A percentile compares a stretch with the other conserved stretches of the same genome.
phyloP scores from a whole-genome alignment of 345 rosid species.

The Citrus glauca region DNA sequence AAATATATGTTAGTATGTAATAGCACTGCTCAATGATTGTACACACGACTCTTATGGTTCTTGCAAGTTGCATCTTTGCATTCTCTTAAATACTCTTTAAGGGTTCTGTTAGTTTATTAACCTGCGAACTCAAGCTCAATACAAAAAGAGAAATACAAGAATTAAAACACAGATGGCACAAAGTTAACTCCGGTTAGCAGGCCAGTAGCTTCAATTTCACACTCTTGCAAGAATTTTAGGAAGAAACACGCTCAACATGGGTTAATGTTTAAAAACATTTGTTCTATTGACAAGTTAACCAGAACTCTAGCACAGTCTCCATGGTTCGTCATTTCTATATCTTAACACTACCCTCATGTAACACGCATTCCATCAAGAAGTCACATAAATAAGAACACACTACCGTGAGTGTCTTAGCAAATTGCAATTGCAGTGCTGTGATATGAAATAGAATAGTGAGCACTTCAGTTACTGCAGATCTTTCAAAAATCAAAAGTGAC shows the following conservation, averaged over 20 bases:
- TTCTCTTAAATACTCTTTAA: neutral
- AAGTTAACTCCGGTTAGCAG: neutral
- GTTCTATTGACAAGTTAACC: neutral
- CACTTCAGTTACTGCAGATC: no score
- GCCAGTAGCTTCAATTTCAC: neutral
- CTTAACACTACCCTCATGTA: neutral
- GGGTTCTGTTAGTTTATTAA: neutral
- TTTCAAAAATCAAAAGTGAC: no score
- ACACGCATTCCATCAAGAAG: neutral
- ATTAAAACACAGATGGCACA: neutral
- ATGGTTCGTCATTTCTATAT: neutral
- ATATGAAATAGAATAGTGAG: no score
- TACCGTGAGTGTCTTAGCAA: no score
- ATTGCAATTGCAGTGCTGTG: no score
- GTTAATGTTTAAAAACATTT: neutral
- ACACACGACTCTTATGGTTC: no score
- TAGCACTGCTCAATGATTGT: constrained; percentile 7
- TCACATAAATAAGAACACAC: neutral
- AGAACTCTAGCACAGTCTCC: neutral
- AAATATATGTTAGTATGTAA: constrained; percentile 31
- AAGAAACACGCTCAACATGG: neutral
- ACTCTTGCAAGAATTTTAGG: neutral
- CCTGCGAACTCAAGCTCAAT: neutral
- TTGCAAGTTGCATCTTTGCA: neutral
- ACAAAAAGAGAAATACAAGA: neutral